Evolutionary conservation across 306 rosid genomes (phyloP), one percentile per base, ranked within the genome.

Genomic region (Castanopsis chinensis): DNA sequence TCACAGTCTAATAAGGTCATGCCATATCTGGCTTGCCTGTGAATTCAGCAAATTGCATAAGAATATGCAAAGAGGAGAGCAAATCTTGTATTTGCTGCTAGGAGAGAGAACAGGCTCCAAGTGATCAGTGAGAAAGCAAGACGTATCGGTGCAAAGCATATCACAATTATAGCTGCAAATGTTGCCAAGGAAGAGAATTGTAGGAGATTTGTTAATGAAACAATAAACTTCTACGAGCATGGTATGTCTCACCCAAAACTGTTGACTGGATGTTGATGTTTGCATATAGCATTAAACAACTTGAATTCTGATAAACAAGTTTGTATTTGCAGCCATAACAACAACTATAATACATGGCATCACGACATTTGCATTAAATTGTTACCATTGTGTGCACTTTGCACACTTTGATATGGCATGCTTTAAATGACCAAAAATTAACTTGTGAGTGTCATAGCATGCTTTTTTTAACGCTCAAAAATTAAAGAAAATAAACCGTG

Each of bases 111-210:
- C 51, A 83, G 97, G 51, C 90, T 94, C 14, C 72, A 71, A 41
- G 83, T 82, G 61, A 92, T 94, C 0, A 89, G 93, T 2, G 96
- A 94, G 82, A 94, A 90, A 65, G 92, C 96, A 4, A 87, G 93
- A 78, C 21, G 27, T 6, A 41, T 90, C 37, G 94, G 98, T 12
- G 98, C 97, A 37, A 88, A 75, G 45, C 85, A 91, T 77, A 97
- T 94, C 4, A 75, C 87, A 80, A 83, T 85, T 43, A 80, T 89
- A 69, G 98, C 97, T 0, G 98, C 98, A 17, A 96, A 94, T 83
- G 98, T 92, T 73, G 97, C 92, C 1, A 94, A 94, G 71, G 97
- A 94, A 87, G 98, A 94, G 57, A 96, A 94, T 3, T 94, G 98
- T 27, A 71, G 88, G 76, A 84, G 91, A 83, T 94, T 94, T 69